Evolutionary conservation across 352 stramenopile species (phyloP).

Genomic region (Phytophthora sp.): DNA sequence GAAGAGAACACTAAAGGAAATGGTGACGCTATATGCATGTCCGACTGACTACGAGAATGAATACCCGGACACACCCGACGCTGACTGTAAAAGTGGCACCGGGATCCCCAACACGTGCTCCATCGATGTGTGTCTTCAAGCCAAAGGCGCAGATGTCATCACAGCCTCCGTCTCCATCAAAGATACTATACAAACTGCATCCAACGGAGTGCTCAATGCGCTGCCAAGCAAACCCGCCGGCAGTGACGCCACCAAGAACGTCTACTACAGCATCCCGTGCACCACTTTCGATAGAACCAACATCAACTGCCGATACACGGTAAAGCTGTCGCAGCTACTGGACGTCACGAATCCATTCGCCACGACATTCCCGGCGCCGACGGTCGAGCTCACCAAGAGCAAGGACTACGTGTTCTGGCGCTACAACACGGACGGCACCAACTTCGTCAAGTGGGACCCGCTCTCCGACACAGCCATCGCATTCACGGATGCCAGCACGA

Average conservation of each 20-base stretch:
- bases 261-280: constrained; percentile 25
- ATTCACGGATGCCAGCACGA: constrained; percentile 40
- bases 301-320: constrained; percentile 10
- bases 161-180: constrained; percentile 30
- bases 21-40: neutral
- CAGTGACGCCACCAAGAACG: constrained; percentile 6
- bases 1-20: constrained; percentile 13
- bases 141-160: constrained; percentile 43
- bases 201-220: constrained; percentile 33
- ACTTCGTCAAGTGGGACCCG: constrained; percentile 13
- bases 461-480: constrained; percentile 6
- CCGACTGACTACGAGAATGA: neutral
- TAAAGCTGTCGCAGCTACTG: constrained; percentile 18
- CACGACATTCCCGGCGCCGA: neutral
- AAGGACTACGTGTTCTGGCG: constrained; percentile 54
- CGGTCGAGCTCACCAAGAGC: neutral
- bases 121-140: constrained; percentile 48
- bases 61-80: neutral
- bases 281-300: constrained; percentile 10
- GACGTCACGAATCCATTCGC: constrained; percentile 3
- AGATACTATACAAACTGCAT: constrained; percentile 15
- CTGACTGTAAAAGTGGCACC: neutral
- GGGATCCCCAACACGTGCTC: constrained; percentile 20
- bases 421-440: constrained; percentile 35
- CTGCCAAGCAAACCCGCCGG: constrained; percentile 10